phyloP scores from a whole-genome alignment of 2,329 filamentous ascomycete genomes.

The Calonectria pauciramosa region DNA sequence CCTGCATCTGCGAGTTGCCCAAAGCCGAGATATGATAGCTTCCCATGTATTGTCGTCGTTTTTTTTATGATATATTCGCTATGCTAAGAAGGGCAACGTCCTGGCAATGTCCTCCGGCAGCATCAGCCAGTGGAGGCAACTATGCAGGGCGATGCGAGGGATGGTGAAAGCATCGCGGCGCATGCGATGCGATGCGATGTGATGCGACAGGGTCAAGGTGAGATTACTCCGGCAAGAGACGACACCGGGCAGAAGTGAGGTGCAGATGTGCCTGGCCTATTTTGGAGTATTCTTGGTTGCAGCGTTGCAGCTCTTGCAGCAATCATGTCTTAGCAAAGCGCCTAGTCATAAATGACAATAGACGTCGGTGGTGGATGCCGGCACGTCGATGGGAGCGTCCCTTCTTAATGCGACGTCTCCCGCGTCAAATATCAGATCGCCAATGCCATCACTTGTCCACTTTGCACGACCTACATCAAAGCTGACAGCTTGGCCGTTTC shows the following conservation, averaged over 20 bases:
- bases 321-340: slow-evolving; percentile 16
- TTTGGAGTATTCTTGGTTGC: slow-evolving; percentile 11
- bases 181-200: slow-evolving; percentile 7
- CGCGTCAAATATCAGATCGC: slow-evolving; percentile 29
- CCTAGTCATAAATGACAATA: slow-evolving; percentile 11
- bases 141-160: slow-evolving; percentile 9
- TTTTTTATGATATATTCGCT: slow-evolving; percentile 16
- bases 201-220: slow-evolving; percentile 7
- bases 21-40: slow-evolving; percentile 37
- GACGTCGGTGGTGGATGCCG: slow-evolving; percentile 32
- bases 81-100: slow-evolving; percentile 3
- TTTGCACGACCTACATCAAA: slow-evolving; percentile 23
- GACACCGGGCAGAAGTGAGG: slow-evolving; percentile 8
- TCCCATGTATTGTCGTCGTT: not conserved
- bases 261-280: slow-evolving; percentile 24
- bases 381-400: slow-evolving; percentile 31
- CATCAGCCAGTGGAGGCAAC: slow-evolving; percentile 1
- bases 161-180: slow-evolving; percentile 3
- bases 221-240: not conserved
- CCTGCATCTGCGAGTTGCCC: slow-evolving; percentile 37
- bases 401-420: slow-evolving; percentile 42
- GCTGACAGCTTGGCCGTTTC: slow-evolving; percentile 19
- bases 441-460: slow-evolving; percentile 23
- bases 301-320: not conserved
- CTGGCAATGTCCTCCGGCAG: not conserved